A percentile compares a stretch with the other conserved stretches of the same genome.
Conservation (phyloP, 768 basidiomycete genomes). For the Xerocomellus dryophilus region DNA sequence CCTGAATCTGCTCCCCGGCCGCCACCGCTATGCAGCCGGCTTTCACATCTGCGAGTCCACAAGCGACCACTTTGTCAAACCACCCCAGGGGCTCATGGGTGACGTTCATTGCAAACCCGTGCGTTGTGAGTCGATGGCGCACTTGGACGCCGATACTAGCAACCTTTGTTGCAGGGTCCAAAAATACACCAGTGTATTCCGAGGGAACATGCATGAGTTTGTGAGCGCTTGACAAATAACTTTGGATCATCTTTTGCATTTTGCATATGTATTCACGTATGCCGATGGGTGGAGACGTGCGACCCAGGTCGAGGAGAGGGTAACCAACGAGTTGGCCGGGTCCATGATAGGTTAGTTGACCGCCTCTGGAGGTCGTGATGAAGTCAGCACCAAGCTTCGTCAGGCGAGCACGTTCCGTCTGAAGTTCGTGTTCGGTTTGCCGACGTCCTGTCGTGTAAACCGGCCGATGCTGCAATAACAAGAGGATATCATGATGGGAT, state of each 20-base stretch:
- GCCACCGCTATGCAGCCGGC: conserved; percentile 65
- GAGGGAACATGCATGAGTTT: conserved; percentile 55
- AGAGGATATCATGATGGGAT: conserved; percentile 56
- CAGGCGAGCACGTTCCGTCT: conserved; percentile 62
- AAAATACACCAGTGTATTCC: conserved; percentile 89
- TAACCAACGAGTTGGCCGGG: conserved; percentile 98
- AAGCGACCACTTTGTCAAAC: conserved; percentile 89
- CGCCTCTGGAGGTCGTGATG: conserved; percentile 76
- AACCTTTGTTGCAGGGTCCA: conserved; percentile 77
- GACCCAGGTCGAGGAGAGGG: conserved; percentile 86
- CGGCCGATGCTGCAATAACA: conserved; percentile 86
- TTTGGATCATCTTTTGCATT: conserved; percentile 69
- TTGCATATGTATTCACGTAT: conserved; percentile 83
- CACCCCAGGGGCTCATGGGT: conserved; percentile 76
- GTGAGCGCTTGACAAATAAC: conserved; percentile 59
- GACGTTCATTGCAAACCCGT: conserved; percentile 93
- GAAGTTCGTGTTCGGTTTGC: conserved; percentile 60
- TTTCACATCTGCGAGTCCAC: conserved; percentile 80
- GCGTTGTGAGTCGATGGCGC: conserved; percentile 88
- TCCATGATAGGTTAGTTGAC: conserved; percentile 95
- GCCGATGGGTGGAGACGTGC: conserved; percentile 65
- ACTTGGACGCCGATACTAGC: conserved; percentile 97
- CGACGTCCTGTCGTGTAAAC: conserved; percentile 95
- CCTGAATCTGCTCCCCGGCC: conserved; percentile 35
- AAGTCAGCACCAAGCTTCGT: conserved; percentile 83